A percentile compares a stretch with the other conserved stretches of the same genome.
phyloP scores from a whole-genome alignment of 2,329 filamentous ascomycete species.

The Trichophyton schoenleinii region DNA sequence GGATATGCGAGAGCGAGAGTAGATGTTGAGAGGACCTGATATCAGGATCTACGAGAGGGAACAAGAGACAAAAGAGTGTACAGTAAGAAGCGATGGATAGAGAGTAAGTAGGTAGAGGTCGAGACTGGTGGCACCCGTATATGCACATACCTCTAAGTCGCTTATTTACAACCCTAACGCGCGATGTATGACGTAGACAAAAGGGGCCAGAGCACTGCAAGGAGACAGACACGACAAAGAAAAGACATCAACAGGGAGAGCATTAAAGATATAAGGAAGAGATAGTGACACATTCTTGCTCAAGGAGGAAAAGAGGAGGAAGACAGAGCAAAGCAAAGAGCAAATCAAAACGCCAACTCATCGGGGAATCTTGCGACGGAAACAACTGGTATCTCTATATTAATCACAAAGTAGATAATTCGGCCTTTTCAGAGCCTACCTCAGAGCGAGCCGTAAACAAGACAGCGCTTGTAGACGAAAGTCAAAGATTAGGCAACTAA shows the following conservation, averaged over 20 bases:
- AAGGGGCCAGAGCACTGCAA: neutral
- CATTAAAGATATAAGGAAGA: neutral
- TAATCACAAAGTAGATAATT: neutral
- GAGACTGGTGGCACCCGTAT: neutral
- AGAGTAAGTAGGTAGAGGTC: neutral
- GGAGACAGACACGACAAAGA: neutral
- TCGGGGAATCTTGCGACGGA: neutral
- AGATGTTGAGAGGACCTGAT: no score
- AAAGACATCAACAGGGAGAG: neutral
- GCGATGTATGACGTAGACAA: neutral
- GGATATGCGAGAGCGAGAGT: no score
- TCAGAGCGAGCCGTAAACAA: no score
- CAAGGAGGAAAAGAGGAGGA: neutral
- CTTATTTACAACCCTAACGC: neutral
- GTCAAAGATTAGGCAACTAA: constrained; percentile 19
- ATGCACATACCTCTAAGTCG: neutral
- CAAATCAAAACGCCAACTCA: neutral
- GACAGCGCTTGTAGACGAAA: no score
- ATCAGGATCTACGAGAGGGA: no score
- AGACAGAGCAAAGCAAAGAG: neutral
- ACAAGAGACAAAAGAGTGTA: neutral
- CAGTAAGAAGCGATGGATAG: neutral
- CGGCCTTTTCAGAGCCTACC: neutral
- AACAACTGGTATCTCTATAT: neutral
- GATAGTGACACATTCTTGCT: neutral